phyloP scores from a whole-genome alignment of 768 basidiomycete species.

The Ephemerocybe angulata region DNA sequence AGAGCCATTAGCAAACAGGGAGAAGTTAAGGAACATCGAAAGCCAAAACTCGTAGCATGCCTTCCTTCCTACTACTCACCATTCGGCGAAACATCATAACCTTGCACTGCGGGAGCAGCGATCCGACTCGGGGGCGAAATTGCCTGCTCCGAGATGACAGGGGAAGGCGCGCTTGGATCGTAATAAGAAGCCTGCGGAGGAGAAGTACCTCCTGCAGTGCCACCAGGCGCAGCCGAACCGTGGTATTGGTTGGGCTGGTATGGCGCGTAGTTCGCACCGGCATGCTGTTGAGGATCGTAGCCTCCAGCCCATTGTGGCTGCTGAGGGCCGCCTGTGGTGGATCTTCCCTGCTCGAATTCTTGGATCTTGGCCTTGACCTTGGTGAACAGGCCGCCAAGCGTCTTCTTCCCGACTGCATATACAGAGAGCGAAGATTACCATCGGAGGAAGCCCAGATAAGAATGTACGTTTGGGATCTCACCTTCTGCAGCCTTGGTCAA shows the following conservation, averaged over 20 bases:
- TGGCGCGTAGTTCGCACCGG: constrained; percentile 8
- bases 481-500: constrained; percentile 76
- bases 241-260: constrained; percentile 3
- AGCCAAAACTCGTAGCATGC: not conserved
- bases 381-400: constrained; percentile 63
- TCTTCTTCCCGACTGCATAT: constrained; percentile 67
- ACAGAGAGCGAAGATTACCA: not conserved
- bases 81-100: constrained; percentile 16
- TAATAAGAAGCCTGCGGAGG: constrained; percentile 26
- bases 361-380: constrained; percentile 84
- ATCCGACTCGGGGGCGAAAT: constrained; percentile 12
- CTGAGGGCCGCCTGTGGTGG: not conserved
- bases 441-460: not conserved
- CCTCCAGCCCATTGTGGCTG: constrained; percentile 12
- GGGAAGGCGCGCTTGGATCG: constrained; percentile 23
- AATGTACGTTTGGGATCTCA: constrained; percentile 31
- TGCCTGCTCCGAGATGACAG: constrained; percentile 11
- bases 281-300: constrained; percentile 8
- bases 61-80: constrained; percentile 5
- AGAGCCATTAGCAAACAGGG: not conserved
- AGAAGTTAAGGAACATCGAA: not conserved
- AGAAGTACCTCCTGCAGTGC: constrained; percentile 3
- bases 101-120: constrained; percentile 11
- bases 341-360: constrained; percentile 61
- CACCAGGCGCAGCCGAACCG: not conserved